Evolutionary conservation across 2,329 filamentous ascomycete species (phyloP).

Genomic region (Alternaria angustiovoidea): DNA sequence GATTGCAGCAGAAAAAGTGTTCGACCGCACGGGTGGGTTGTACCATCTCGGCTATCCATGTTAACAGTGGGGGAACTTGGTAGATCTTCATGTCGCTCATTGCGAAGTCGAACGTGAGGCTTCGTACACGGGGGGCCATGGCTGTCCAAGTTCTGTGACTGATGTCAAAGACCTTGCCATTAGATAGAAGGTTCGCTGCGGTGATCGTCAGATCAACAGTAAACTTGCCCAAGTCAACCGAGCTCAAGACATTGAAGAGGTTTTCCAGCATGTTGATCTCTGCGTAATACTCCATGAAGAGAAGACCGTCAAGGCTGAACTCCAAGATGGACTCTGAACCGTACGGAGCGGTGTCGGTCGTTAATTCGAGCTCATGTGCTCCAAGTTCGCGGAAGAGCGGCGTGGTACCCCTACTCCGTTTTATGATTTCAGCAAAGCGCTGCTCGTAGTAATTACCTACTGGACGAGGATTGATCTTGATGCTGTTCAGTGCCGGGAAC

Average conservation of each 20-base stretch:
- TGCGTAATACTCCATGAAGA: conserved; percentile 2
- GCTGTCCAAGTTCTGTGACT: background rate
- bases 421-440: background rate
- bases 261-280: conserved; percentile 1
- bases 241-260: background rate
- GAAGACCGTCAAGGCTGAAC: background rate
- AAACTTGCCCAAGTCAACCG: background rate
- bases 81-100: background rate
- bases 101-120: background rate
- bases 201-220: background rate
- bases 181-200: background rate
- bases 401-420: background rate
- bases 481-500: background rate
- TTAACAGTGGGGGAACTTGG: background rate
- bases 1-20: background rate
- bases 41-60: background rate
- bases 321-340: background rate
- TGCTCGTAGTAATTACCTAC: background rate
- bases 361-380: background rate
- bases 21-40: background rate
- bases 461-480: conserved; percentile 1
- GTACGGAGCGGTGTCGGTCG: background rate
- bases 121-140: background rate
- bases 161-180: background rate
- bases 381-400: background rate